phyloP scores from a whole-genome alignment of 768 basidiomycete genomes.

The Boletus tylopilopsis region DNA sequence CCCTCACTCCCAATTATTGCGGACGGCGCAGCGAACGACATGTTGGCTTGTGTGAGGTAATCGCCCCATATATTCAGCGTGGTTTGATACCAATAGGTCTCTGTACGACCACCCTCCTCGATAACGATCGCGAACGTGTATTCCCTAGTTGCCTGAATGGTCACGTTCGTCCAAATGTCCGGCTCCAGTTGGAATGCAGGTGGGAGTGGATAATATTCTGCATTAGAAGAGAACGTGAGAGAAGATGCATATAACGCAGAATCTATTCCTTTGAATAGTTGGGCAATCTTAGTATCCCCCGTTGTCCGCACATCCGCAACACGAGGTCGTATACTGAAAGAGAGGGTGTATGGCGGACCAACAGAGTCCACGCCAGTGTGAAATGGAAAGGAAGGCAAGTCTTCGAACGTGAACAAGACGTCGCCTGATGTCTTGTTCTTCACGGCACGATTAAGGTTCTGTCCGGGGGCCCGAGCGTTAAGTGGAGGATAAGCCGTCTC shows the following conservation, averaged over 20 bases:
- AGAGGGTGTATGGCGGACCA: slow-evolving; percentile 42
- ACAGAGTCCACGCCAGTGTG: slow-evolving; percentile 34
- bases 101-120: slow-evolving; percentile 10
- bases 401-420: slow-evolving; percentile 28
- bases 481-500: slow-evolving; percentile 33
- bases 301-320: slow-evolving; percentile 10
- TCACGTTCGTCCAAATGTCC: slow-evolving; percentile 32
- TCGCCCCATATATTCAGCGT: slow-evolving; percentile 39
- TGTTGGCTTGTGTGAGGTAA: slow-evolving; percentile 36
- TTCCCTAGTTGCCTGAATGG: slow-evolving; percentile 35
- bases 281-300: slow-evolving; percentile 12
- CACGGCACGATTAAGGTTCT: slow-evolving; percentile 42
- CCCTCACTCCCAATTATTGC: slow-evolving; percentile 33
- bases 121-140: slow-evolving; percentile 33
- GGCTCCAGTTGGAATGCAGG: slow-evolving; percentile 25
- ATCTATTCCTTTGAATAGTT: slow-evolving; percentile 35
- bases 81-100: slow-evolving; percentile 34
- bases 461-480: slow-evolving; percentile 39
- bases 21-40: slow-evolving; percentile 43
- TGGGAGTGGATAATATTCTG: slow-evolving; percentile 34
- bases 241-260: slow-evolving; percentile 35
- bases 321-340: slow-evolving; percentile 36
- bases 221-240: slow-evolving; percentile 38
- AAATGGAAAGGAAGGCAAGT: slow-evolving; percentile 18
- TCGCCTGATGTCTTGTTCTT: slow-evolving; percentile 21